Percentiles rank a stretch among this genome's conserved stretches.
Conservation (phyloP, 176 grass and related monocot genomes). For the Pharus latifolius region DNA sequence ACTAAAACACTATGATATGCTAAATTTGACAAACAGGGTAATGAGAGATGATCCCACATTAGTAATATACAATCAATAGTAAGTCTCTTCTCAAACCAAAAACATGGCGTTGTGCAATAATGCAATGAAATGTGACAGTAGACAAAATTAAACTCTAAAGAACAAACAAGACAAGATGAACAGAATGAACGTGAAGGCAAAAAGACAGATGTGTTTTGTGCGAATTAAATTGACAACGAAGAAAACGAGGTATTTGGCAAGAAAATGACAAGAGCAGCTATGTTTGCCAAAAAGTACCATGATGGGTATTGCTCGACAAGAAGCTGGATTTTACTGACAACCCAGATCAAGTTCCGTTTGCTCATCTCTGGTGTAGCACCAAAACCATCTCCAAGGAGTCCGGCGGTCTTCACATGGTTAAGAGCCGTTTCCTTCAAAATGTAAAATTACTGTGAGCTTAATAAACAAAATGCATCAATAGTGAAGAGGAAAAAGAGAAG, state of each 20-base stretch:
- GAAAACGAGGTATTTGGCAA: neutral
- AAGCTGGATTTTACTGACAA: slow-evolving; percentile 98
- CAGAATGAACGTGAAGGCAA: too few species aligned
- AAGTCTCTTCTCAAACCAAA: neutral
- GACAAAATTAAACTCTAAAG: neutral
- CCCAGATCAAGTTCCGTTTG: slow-evolving; percentile 97
- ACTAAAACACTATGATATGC: neutral
- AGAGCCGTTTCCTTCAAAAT: slow-evolving; percentile 87
- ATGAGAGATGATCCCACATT: neutral
- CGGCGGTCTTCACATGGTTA: slow-evolving; percentile 88
- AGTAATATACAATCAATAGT: neutral
- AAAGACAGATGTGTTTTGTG: neutral
- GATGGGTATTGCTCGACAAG: slow-evolving; percentile 83
- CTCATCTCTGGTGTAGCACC: slow-evolving; percentile 96
- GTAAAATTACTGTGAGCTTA: neutral
- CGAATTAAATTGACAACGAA: neutral
- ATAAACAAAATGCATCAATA: neutral
- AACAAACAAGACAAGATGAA: neutral
- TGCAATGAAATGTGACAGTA: neutral
- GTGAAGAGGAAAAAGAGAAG: neutral
- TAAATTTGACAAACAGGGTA: neutral
- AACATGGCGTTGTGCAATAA: neutral
- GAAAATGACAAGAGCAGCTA: neutral
- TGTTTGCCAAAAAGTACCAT: slow-evolving; percentile 47
- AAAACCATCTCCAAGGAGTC: slow-evolving; percentile 88